These are phyloP conservation scores for Cryptococcus amylolentus DNA, from an alignment of 1,284 basidiomycete genomes.

Conservation along the genomic window DNA sequence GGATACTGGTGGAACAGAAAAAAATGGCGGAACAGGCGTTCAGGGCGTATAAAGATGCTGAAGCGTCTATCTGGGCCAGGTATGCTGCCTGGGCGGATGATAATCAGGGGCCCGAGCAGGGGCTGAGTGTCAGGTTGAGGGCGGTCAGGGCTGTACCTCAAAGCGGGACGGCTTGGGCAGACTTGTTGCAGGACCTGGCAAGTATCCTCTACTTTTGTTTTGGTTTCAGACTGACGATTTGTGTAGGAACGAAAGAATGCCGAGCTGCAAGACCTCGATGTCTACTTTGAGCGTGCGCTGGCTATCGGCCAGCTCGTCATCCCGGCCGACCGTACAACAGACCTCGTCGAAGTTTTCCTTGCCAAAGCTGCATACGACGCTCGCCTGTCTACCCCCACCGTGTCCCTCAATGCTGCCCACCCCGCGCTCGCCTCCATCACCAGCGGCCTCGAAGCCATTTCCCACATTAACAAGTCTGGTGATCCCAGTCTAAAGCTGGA, in stretches of 20 bases:
- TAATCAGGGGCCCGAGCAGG: background rate
- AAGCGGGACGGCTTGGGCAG: conserved; percentile 31
- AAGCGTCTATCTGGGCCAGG: conserved; percentile 39
- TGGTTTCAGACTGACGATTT: background rate
- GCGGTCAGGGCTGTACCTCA: conserved; percentile 40
- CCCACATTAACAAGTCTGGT: conserved; percentile 51
- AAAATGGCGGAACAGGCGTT: conserved; percentile 17
- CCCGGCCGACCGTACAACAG: conserved; percentile 6
- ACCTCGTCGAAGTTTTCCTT: conserved; percentile 48
- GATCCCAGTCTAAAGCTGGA: conserved; percentile 69
- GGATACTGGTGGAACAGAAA: conserved; percentile 41
- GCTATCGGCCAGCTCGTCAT: conserved; percentile 15
- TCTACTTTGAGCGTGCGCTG: conserved; percentile 17
- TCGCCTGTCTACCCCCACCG: conserved; percentile 3
- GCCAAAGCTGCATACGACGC: conserved; percentile 18
- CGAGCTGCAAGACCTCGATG: conserved; percentile 1
- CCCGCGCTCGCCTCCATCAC: conserved; percentile 22
- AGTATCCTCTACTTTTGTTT: background rate
- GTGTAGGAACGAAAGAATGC: conserved; percentile 17
- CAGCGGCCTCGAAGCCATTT: conserved; percentile 30
- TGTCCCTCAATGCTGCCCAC: conserved; percentile 1
- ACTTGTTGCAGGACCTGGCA: conserved; percentile 16
- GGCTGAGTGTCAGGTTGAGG: conserved; percentile 3
- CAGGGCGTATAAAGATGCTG: conserved; percentile 36
- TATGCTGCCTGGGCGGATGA: conserved; percentile 34